A percentile compares a stretch with the other conserved stretches of the same genome.
These are phyloP conservation scores for Dipodascus albidus DNA, from an alignment of 805 yeast genomes.

Conservation along the genomic window DNA sequence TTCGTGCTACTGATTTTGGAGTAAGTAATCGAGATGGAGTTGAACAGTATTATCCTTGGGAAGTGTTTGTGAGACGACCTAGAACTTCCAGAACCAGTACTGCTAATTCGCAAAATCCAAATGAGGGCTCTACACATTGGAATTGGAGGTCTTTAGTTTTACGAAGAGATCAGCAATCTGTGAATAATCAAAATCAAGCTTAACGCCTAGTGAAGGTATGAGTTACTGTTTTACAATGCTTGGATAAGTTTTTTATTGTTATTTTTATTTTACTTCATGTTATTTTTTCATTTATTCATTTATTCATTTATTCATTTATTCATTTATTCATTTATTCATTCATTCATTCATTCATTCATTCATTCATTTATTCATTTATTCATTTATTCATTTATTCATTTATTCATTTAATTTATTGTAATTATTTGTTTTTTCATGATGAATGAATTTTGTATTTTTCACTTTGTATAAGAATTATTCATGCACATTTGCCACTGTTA, in stretches of 20 bases:
- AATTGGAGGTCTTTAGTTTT: background rate
- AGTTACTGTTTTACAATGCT: background rate
- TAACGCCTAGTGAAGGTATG: too few species aligned
- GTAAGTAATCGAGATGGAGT: background rate
- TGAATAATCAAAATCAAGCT: too few species aligned
- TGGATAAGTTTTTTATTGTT: background rate
- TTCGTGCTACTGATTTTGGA: background rate
- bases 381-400: too few species aligned
- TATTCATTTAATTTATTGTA: too few species aligned
- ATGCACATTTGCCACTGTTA: too few species aligned
- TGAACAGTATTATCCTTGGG: conserved; percentile 1
- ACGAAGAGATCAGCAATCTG: too few species aligned
- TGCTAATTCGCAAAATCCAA: background rate
- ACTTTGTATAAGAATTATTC: too few species aligned
- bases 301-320: background rate
- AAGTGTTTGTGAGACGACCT: background rate
- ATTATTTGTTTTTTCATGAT: too few species aligned
- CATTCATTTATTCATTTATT: too few species aligned
- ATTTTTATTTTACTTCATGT: too few species aligned
- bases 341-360: background rate
- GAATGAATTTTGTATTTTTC: too few species aligned
- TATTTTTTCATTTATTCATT: background rate
- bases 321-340: background rate
- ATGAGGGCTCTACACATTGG: background rate
- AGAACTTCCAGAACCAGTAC: too few species aligned